These are phyloP conservation scores for Canavalia gladiata DNA, from an alignment of 306 rosid species.

Conservation along the genomic window DNA sequence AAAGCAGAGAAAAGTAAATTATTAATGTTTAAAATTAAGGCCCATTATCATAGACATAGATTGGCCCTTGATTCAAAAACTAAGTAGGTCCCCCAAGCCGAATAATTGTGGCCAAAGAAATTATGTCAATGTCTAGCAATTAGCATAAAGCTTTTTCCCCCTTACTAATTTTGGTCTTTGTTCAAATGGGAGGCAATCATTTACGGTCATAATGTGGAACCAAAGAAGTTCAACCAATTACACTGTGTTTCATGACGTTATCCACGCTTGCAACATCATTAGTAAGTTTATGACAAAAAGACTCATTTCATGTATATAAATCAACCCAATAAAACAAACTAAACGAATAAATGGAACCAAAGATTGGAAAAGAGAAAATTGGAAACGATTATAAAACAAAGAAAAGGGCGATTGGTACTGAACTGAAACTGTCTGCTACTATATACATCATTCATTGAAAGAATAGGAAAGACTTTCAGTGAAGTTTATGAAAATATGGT, in stretches of 20 bases:
- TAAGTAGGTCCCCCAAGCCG: neutral
- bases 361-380: neutral
- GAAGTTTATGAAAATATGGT: conserved; percentile 34
- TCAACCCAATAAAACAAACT: neutral
- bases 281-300: neutral
- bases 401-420: neutral
- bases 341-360: neutral
- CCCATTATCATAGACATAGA: neutral
- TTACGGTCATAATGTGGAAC: neutral
- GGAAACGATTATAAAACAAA: neutral
- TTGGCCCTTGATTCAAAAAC: neutral
- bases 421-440: neutral
- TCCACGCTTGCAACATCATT: conserved; percentile 26
- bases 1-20: neutral
- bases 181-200: neutral
- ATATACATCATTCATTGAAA: neutral
- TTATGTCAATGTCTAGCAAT: neutral
- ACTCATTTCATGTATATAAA: neutral
- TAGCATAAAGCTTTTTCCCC: neutral
- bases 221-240: conserved; percentile 5
- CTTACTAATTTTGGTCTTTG: neutral
- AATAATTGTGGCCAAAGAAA: neutral
- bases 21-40: neutral
- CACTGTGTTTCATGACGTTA: conserved; percentile 35
- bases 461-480: conserved; percentile 30